Base-by-base conservation (phyloP, 2,329 filamentous ascomycete genomes). In the Madurella mycetomatis region DNA sequence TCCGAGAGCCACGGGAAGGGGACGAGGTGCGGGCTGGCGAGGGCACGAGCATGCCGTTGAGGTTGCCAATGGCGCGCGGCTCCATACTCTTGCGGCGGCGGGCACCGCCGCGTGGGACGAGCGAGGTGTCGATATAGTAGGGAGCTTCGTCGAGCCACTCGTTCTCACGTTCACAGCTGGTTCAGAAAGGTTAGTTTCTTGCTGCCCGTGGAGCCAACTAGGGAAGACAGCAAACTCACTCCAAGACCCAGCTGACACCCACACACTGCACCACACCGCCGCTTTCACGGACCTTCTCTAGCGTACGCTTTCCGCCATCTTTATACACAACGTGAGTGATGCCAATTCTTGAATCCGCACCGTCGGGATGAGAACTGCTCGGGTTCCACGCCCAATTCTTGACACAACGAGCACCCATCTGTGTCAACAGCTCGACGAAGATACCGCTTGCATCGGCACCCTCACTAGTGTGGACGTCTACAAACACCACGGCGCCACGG, bases 311-410 rank as follows among this genome's bases (percentile, higher is more conserved):
- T 41, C 85, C 85, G 44, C 91, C 91, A 65, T 95, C 91, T 69
- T 95, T 96, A 76, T 85, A 96, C 7, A 96, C 83, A 8, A 96
- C 88, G 66, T 96, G 91, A 0, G 90, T 95, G 63, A 95, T 89
- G 5, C 86, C 87, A 55, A 90, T 75, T 67, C 84, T 87, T 47
- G 68, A 67, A 41, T 69, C 67, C 13, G 55, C 46, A 9, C 59
- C 54, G 13, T 77, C 74, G 2, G 66, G 61, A 3, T 37, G 34
- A 17, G 67, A 56, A 44, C 69, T 72, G 50, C 55, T 70, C 7
- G 83, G 82, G 64, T 86, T 86, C 86, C 88, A 92, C 43, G 76
- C 75, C 90, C 90, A 94, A 13, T 77, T 79, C 70, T 86, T 88
- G 42, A 92, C 80, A 63, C 88, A 90, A 44, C 83, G 81, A 17